A percentile compares a stretch with the other conserved stretches of the same genome.
Evolutionary conservation across 441 rosid genomes (phyloP).

Genomic region (Populus hybrid): DNA sequence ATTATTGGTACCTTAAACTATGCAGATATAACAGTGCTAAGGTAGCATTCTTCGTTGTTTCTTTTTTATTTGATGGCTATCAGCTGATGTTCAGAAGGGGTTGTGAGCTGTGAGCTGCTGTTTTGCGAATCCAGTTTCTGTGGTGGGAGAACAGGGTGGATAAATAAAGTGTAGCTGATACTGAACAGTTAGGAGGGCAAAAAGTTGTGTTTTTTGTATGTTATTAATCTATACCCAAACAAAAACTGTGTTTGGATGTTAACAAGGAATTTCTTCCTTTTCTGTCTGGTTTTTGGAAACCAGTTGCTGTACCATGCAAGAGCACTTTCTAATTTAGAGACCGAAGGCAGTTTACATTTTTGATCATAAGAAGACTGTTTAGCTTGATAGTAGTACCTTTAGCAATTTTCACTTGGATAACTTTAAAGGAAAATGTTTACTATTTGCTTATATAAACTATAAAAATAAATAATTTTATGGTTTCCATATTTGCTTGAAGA

Average conservation of each 20-base stretch:
- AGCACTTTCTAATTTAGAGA: no score
- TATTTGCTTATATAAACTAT: neutral
- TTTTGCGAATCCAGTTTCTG: constrained; percentile 2
- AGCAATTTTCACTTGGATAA: neutral
- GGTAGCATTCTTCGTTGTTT: neutral
- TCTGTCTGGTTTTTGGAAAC: neutral
- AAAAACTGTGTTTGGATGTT: neutral
- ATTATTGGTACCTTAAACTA: neutral
- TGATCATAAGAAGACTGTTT: neutral
- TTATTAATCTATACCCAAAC: no score
- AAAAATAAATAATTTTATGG: neutral
- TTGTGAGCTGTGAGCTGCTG: neutral
- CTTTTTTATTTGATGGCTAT: neutral
- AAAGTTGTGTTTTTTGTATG: no score
- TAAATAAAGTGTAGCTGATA: no score
- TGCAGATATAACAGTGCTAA: neutral
- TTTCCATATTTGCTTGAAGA: neutral
- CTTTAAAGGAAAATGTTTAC: neutral
- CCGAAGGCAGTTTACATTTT: neutral
- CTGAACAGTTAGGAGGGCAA: no score
- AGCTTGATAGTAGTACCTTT: neutral
- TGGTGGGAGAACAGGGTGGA: no score
- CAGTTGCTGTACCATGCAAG: no score
- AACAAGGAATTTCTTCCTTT: neutral
- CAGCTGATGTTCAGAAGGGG: neutral